A percentile compares a stretch with the other conserved stretches of the same genome.
phyloP scores from a whole-genome alignment of 1,284 basidiomycete species.

The Microbotryum lychnidis-dioicae region DNA sequence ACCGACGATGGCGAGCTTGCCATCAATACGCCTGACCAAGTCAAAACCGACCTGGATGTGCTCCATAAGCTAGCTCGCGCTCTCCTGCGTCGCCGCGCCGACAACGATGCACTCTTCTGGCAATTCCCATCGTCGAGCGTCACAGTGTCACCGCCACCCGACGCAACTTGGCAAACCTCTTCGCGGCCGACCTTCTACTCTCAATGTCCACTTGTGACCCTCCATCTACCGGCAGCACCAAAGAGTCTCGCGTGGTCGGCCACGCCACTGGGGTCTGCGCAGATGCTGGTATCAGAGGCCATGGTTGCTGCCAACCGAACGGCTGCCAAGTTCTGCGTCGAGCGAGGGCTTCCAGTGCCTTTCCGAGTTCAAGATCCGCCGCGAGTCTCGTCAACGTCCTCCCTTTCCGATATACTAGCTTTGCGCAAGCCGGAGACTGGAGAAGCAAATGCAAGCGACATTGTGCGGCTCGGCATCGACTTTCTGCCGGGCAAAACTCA shows the following conservation, averaged over 20 bases:
- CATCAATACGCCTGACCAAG: not conserved
- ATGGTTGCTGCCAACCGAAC: conserved; percentile 77
- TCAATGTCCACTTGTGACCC: conserved; percentile 50
- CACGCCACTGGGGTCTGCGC: conserved; percentile 26
- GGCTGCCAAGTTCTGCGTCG: conserved; percentile 62
- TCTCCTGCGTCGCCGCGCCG: conserved; percentile 14
- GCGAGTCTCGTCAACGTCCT: conserved; percentile 1
- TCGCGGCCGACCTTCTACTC: conserved; percentile 44
- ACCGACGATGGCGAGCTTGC: conserved; percentile 17
- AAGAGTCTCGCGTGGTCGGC: not conserved
- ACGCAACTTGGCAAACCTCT: conserved; percentile 20
- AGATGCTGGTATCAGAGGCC: conserved; percentile 60
- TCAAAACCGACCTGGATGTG: not conserved
- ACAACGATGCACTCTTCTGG: conserved; percentile 24
- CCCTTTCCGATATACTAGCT: conserved; percentile 36
- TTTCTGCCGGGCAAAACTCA: conserved; percentile 46
- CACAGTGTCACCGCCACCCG: conserved; percentile 27
- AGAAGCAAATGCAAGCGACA: conserved; percentile 30
- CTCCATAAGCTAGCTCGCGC: conserved; percentile 10
- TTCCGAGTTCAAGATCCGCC: conserved; percentile 53
- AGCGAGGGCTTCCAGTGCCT: conserved; percentile 57
- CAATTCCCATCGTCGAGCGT: conserved; percentile 13
- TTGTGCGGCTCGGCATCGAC: conserved; percentile 32
- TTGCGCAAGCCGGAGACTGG: conserved; percentile 39
- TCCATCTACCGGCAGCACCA: conserved; percentile 5